Conservation (phyloP, 176 grass and related monocot species). For the Lolium multiflorum region DNA sequence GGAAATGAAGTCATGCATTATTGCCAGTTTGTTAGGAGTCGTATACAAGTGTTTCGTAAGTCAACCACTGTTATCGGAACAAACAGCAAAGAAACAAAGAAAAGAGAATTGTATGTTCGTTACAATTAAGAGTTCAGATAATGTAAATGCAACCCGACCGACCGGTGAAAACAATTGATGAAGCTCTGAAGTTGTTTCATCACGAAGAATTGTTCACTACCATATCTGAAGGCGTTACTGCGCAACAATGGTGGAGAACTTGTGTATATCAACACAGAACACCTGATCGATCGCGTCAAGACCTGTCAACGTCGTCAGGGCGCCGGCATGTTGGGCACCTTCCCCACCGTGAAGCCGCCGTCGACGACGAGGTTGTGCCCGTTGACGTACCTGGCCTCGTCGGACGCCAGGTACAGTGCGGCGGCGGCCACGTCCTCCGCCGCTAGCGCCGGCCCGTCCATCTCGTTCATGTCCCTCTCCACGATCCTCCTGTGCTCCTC, state of each 20-base stretch:
- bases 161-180: too few relatives aligned
- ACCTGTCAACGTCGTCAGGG: not conserved
- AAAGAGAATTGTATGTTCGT: not conserved
- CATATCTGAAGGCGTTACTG: not conserved
- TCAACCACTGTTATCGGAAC: not conserved
- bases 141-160: too few relatives aligned
- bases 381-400: constrained; percentile 61
- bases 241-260: not conserved
- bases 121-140: not conserved
- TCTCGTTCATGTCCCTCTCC: constrained; percentile 22
- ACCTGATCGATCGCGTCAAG: too few relatives aligned
- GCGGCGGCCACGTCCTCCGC: constrained; percentile 53
- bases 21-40: too few relatives aligned
- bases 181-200: not conserved
- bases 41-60: too few relatives aligned
- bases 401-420: constrained; percentile 58
- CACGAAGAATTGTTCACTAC: not conserved
- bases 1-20: too few relatives aligned
- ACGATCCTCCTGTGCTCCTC: constrained; percentile 42
- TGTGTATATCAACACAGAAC: not conserved
- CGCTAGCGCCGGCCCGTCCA: constrained; percentile 44
- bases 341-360: constrained; percentile 56
- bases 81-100: not conserved
- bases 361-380: constrained; percentile 78
- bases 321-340: constrained; percentile 11